These are phyloP conservation scores for Penicillium bialowiezense DNA, from an alignment of 495 filamentous ascomycete genomes.

Conservation along the genomic window DNA sequence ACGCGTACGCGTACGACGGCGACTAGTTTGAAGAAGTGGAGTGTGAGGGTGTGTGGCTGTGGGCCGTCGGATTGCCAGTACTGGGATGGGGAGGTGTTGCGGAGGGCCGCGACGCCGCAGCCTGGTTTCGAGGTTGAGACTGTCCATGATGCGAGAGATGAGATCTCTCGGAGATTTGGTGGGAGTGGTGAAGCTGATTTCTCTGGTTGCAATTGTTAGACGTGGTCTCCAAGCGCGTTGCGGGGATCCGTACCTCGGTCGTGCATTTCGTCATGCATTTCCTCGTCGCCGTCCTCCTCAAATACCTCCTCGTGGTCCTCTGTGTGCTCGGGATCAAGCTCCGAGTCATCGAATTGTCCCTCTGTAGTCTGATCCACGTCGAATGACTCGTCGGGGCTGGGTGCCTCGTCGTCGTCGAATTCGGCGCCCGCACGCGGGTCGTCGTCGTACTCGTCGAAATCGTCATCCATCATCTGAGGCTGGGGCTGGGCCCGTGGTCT, in stretches of 20 bases:
- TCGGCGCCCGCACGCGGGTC: slow-evolving; percentile 8
- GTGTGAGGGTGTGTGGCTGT: slow-evolving; percentile 88
- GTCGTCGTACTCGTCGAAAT: slow-evolving; percentile 19
- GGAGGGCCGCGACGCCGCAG: slow-evolving; percentile 81
- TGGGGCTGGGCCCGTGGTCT: slow-evolving; percentile 24
- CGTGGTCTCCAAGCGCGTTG: not conserved
- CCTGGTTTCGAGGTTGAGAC: slow-evolving; percentile 90
- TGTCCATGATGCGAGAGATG: slow-evolving; percentile 89
- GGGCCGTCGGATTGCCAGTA: slow-evolving; percentile 99
- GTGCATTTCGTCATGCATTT: slow-evolving; percentile 41
- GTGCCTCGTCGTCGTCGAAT: slow-evolving; percentile 8
- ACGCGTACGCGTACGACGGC: slow-evolving; percentile 79
- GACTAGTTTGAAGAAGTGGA: slow-evolving; percentile 94
- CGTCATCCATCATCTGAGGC: slow-evolving; percentile 16
- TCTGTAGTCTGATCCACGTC: slow-evolving; percentile 16
- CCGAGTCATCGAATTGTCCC: slow-evolving; percentile 23
- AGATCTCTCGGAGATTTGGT: slow-evolving; percentile 77
- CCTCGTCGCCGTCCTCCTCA: slow-evolving; percentile 38
- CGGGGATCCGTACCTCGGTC: slow-evolving; percentile 30
- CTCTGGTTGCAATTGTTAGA: slow-evolving; percentile 16
- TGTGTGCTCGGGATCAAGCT: slow-evolving; percentile 33
- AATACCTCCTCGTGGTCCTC: slow-evolving; percentile 38
- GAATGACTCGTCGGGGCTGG: slow-evolving; percentile 14
- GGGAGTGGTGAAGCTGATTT: slow-evolving; percentile 40
- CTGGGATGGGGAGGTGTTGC: slow-evolving; percentile 69